Conservation (phyloP, 2,329 filamentous ascomycete genomes). For the Phialophora macrospora region DNA sequence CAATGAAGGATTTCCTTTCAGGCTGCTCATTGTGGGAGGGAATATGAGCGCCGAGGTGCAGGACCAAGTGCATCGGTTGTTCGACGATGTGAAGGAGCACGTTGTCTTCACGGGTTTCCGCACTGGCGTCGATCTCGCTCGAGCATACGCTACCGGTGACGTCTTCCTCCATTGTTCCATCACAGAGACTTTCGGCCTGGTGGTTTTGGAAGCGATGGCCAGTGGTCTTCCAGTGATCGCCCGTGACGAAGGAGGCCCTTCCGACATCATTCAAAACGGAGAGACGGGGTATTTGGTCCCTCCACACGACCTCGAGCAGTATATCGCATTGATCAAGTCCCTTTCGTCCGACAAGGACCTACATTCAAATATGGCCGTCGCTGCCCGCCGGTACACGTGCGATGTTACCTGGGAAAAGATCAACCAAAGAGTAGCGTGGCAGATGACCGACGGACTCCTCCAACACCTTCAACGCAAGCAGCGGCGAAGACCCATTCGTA, state of each 20-base stretch:
- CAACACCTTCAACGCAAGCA: constrained; percentile 38
- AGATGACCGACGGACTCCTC: constrained; percentile 59
- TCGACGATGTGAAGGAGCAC: constrained; percentile 59
- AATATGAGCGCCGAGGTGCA: constrained; percentile 69
- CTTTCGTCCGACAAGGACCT: constrained; percentile 55
- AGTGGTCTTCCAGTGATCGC: constrained; percentile 72
- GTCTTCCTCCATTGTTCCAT: constrained; percentile 74
- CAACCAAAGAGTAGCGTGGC: constrained; percentile 71
- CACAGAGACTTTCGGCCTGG: constrained; percentile 73
- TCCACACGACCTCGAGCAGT: constrained; percentile 63
- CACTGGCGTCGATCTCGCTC: constrained; percentile 64
- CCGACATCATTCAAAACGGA: constrained; percentile 67
- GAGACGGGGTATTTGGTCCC: constrained; percentile 65
- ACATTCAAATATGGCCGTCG: constrained; percentile 53
- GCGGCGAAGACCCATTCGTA: constrained; percentile 32
- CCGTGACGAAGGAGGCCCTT: constrained; percentile 70
- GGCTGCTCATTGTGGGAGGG: constrained; percentile 69
- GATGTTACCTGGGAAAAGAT: constrained; percentile 73
- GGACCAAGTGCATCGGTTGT: constrained; percentile 64
- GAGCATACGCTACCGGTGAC: constrained; percentile 70
- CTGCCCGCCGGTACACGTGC: constrained; percentile 62
- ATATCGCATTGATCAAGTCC: constrained; percentile 59
- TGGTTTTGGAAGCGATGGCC: constrained; percentile 73
- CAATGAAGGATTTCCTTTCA: constrained; percentile 60
- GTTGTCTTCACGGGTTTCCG: constrained; percentile 71